Evolutionary conservation across 2,329 filamentous ascomycete genomes (phyloP), one percentile per base, ranked within the genome.

Genomic region (Fusarium paranaense): DNA sequence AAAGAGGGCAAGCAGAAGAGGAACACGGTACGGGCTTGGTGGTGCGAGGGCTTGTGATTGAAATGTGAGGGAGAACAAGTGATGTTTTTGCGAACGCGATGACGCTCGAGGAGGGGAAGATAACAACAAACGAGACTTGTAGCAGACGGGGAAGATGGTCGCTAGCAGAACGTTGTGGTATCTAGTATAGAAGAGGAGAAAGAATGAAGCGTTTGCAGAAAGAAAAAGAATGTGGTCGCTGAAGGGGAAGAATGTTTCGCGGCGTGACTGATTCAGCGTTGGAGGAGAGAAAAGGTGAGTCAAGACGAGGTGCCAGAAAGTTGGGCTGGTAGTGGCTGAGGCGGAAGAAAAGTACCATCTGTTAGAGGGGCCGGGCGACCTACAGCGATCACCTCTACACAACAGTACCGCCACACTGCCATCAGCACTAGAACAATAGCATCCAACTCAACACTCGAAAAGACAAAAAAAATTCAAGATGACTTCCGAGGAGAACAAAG

Each of bases 251-350:
- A n/a, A 52, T 20, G 18, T 60, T 37, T 50, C 27, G 50, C 63
- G 56, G 63, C 35, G 56, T 65, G 63, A 65, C 63, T 16, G 62
- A 25, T n/a, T 32, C n/a, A 57, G 35, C 13, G 62, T 30, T 50
- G 47, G 47, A 20, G 30, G 35, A 37, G 38, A 32, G 14, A 47
- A 30, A 25, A 52, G 16, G 62, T 61, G 60, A 57, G 60, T 54
- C 62, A 63, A 52, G 47, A 5, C 16, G 45, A 54, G 50, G 30
- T 9, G 18, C 5, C 37, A 22, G 33, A 38, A 63, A 32, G 38
- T 18, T 63, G 67, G 52, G 67, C 60, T 32, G 58, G 57, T 33
- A n/a, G 61, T 56, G 47, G 25, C 22, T 37, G 16, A 52, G 47
- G 47, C 10, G 27, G 27, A 14, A 52, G 6, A 20, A 52, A 47